A percentile compares a stretch with the other conserved stretches of the same genome.
Conservation (phyloP, 177 flowering plant species). For the Vitis hybrid region DNA sequence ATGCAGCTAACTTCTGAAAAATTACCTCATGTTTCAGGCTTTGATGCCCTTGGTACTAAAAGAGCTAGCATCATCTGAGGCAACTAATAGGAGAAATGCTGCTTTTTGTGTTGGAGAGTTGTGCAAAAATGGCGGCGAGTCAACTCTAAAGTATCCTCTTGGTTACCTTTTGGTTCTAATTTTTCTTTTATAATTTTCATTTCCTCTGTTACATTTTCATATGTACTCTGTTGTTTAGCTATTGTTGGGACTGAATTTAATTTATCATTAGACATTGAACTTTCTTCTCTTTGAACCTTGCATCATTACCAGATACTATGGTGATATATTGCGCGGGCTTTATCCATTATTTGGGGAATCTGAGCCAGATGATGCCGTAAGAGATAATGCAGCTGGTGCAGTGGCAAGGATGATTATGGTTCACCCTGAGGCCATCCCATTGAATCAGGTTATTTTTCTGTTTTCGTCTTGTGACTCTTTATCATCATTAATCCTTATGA, state of each 20-base stretch:
- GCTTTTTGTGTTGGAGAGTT: slow-evolving; percentile 98
- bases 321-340: slow-evolving; percentile 67
- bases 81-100: slow-evolving; percentile 96
- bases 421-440: slow-evolving; percentile 80
- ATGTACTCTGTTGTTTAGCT: not conserved
- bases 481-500: not conserved
- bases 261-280: too few species aligned
- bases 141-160: slow-evolving; percentile 69
- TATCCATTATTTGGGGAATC: slow-evolving; percentile 92
- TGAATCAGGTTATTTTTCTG: slow-evolving; percentile 65
- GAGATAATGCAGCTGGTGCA: slow-evolving; percentile 99
- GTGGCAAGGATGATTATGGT: slow-evolving; percentile 97
- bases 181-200: not conserved
- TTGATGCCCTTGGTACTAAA: slow-evolving; percentile 86
- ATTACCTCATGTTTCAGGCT: slow-evolving; percentile 42
- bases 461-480: not conserved
- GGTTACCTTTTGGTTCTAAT: not conserved
- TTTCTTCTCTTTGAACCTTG: slow-evolving; percentile 12
- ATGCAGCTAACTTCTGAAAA: not conserved
- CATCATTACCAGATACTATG: slow-evolving; percentile 63
- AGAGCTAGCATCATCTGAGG: slow-evolving; percentile 79
- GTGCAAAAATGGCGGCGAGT: slow-evolving; percentile 87
- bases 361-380: slow-evolving; percentile 92
- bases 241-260: too few species aligned
- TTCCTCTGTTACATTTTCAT: not conserved